phyloP scores from a whole-genome alignment of 805 yeast species.

The Myxozyma kluyveri region DNA sequence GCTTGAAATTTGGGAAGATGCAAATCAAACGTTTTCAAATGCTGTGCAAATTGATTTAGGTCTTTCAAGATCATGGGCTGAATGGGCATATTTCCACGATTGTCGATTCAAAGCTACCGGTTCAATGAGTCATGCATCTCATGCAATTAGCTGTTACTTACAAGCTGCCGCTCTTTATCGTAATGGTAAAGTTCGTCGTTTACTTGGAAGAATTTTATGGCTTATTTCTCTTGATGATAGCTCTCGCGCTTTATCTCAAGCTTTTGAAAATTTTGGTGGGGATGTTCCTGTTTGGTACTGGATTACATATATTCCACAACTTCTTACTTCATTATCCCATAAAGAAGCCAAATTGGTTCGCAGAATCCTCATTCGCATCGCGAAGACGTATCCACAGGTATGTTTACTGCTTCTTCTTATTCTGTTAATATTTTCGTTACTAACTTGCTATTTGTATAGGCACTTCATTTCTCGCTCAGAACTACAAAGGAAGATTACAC shows the following conservation, averaged over 20 bases:
- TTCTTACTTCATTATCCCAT: conserved; percentile 83
- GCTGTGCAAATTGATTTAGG: conserved; percentile 95
- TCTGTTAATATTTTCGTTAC: neutral
- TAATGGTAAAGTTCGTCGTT: conserved; percentile 82
- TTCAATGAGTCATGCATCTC: conserved; percentile 80
- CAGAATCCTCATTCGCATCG: conserved; percentile 82
- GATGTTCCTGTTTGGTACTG: conserved; percentile 99
- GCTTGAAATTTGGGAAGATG: conserved; percentile 85
- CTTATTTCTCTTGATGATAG: conserved; percentile 86
- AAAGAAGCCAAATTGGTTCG: conserved; percentile 88
- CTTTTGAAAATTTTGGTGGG: conserved; percentile 88
- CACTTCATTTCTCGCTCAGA: conserved; percentile 90
- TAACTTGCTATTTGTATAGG: conserved; percentile 38
- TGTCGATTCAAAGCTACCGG: conserved; percentile 80
- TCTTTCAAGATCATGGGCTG: conserved; percentile 98
- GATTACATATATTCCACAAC: conserved; percentile 95
- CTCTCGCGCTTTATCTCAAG: conserved; percentile 73
- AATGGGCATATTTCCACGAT: conserved; percentile 97
- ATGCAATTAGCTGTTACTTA: conserved; percentile 91
- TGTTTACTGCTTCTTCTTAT: neutral
- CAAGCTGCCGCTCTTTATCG: conserved; percentile 98
- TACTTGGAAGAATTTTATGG: conserved; percentile 90
- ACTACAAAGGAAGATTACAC: conserved; percentile 94
- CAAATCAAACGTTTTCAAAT: conserved; percentile 96
- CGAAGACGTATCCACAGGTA: conserved; percentile 88